Conservation (phyloP, 192 early-diverging fungal genomes). For the Coemansia sp. region DNA sequence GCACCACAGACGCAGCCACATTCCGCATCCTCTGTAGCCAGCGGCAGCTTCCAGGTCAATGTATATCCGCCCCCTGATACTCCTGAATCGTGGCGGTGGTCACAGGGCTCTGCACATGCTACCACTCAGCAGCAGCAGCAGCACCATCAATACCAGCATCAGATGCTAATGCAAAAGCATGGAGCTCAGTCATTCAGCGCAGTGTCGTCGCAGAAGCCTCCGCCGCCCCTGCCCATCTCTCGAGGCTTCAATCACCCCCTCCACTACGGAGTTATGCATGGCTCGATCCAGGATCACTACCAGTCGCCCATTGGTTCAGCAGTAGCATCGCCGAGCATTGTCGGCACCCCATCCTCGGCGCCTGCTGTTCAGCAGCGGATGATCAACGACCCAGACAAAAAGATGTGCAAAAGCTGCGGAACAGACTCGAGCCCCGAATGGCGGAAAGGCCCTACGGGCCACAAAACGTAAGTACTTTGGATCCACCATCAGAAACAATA, state of each 20-base stretch:
- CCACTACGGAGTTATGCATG: conserved; percentile 19
- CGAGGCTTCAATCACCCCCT: conserved; percentile 28
- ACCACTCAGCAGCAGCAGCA: conserved; percentile 16
- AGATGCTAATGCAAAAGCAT: conserved; percentile 8
- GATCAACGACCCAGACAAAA: conserved; percentile 38
- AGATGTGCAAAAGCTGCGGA: conserved; percentile 55
- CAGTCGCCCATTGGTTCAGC: conserved; percentile 38
- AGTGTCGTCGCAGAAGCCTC: conserved; percentile 17
- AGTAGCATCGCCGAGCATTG: conserved; percentile 36
- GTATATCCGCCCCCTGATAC: conserved; percentile 47
- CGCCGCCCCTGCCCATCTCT: conserved; percentile 20
- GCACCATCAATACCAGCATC: conserved; percentile 9
- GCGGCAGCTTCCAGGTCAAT: conserved; percentile 34
- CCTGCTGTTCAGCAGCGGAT: conserved; percentile 4
- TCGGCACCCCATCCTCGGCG: conserved; percentile 17
- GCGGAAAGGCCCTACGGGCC: conserved; percentile 58
- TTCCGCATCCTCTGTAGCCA: conserved; percentile 22
- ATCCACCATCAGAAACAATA: too few relatives aligned
- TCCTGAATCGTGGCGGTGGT: conserved; percentile 38
- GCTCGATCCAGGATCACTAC: conserved; percentile 34
- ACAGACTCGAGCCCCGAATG: conserved; percentile 61
- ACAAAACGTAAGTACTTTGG: conserved; percentile 55
- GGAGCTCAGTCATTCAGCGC: conserved; percentile 6
- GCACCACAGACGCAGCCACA: conserved; percentile 29
- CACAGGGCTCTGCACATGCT: conserved; percentile 10